phyloP scores from a whole-genome alignment of 805 yeast species.

The Barnettozyma populi region DNA sequence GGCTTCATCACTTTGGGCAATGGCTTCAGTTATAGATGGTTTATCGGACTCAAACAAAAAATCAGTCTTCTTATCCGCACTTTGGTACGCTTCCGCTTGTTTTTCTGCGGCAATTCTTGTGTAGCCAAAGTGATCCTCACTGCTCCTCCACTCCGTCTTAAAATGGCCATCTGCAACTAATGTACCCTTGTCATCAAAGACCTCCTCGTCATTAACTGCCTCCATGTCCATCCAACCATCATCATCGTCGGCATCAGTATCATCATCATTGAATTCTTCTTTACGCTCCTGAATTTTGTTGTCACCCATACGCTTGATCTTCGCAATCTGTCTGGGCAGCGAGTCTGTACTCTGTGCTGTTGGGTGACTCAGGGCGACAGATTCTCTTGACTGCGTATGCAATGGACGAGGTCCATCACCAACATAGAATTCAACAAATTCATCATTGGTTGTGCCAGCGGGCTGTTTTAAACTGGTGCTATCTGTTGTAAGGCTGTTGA shows the following conservation, averaged over 20 bases:
- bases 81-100: slow-evolving; percentile 68
- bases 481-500: background rate
- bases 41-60: slow-evolving; percentile 38
- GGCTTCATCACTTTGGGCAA: slow-evolving; percentile 32
- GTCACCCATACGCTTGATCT: background rate
- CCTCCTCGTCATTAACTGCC: slow-evolving; percentile 67
- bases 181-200: slow-evolving; percentile 78
- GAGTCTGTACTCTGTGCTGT: slow-evolving; percentile 1
- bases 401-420: slow-evolving; percentile 16
- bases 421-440: slow-evolving; percentile 32
- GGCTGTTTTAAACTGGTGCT: no score
- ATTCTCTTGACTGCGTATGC: background rate
- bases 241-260: slow-evolving; percentile 31
- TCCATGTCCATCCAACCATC: slow-evolving; percentile 84
- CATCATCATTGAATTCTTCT: background rate
- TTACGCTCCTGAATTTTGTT: background rate
- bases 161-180: slow-evolving; percentile 33
- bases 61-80: slow-evolving; percentile 50
- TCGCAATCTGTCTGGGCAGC: background rate
- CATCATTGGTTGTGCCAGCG: slow-evolving; percentile 2
- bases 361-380: background rate
- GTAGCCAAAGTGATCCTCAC: slow-evolving; percentile 46
- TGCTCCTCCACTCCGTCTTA: slow-evolving; percentile 8
- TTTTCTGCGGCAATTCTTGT: slow-evolving; percentile 85
- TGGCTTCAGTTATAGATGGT: slow-evolving; percentile 19